phyloP scores from a whole-genome alignment of 768 basidiomycete genomes.

The Suillus fuscotomentosus region DNA sequence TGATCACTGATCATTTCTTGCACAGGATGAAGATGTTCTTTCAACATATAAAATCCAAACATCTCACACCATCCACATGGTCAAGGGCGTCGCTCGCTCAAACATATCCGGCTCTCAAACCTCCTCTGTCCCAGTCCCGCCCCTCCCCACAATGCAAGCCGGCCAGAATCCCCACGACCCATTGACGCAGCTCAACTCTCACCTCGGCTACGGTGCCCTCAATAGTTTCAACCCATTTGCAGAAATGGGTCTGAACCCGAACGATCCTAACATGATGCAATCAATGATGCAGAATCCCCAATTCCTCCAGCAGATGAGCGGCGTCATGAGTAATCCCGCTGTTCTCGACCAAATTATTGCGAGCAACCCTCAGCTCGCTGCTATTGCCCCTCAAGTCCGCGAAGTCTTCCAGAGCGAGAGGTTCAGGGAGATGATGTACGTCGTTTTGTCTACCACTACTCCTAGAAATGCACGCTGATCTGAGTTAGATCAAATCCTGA shows the following conservation, averaged over 20 bases:
- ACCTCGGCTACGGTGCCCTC: constrained; percentile 75
- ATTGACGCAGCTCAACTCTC: constrained; percentile 78
- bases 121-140: constrained; percentile 48
- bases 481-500: constrained; percentile 69
- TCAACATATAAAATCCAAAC: constrained; percentile 89
- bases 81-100: constrained; percentile 71
- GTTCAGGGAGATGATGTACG: constrained; percentile 76
- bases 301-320: constrained; percentile 85
- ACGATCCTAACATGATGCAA: constrained; percentile 94
- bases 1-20: constrained; percentile 7
- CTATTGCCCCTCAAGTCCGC: constrained; percentile 79
- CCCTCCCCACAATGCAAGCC: constrained; percentile 81
- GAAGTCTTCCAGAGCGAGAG: constrained; percentile 73
- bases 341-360: constrained; percentile 85
- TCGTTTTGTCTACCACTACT: constrained; percentile 1
- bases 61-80: constrained; percentile 89
- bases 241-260: constrained; percentile 85
- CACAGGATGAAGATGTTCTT: constrained; percentile 78
- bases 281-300: constrained; percentile 83
- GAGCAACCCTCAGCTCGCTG: constrained; percentile 71
- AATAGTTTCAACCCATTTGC: constrained; percentile 91
- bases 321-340: constrained; percentile 85
- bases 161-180: constrained; percentile 90
- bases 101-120: constrained; percentile 36
- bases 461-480: neutral